Base-by-base conservation (phyloP, 129 eudicot species). In the Lonicera japonica region DNA sequence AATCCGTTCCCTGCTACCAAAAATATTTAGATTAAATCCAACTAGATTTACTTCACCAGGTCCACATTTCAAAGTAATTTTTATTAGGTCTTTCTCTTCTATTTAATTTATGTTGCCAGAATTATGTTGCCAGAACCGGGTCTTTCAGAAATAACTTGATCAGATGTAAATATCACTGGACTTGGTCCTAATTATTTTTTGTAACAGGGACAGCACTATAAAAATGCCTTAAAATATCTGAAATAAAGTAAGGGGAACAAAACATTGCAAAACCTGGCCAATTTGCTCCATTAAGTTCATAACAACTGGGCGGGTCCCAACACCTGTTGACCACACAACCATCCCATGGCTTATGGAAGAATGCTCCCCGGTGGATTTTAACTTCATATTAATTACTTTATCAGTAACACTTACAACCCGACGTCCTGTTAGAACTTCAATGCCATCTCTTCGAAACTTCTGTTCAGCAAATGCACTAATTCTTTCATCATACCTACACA, bases 291-390 rank as follows among this genome's bases (percentile, higher is more conserved):
- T 84, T 63, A 83, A 87, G 58, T 91, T 86, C 73, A 67, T 79
- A 1, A 91, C 75, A 59, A 91, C 86, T 21, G 96, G 96, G 34
- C 96, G 81, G 40, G 95, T 77, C 22, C 95, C 80, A 75, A 91
- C 76, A 34, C 97, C 97, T 22, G 97, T 91, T 59, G 97, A 91
- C 97, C 97, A 91, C 38, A 91, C 86, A 54, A 82, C 89, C 96
- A 94, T 76, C 48, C 99, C 99, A 19, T 73, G 84, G 60, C 87
- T 82, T 24, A 88, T 8, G 38, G 86, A 71, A 62, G 73, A 68
- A 50, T 58, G 65, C 51, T 82, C 82, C 15, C 89, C 89, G 0
- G 78, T 80, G 23, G 83, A 43, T 66, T 88, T 94, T n/a, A 50
- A 9, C 67, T 75, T 83, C 89, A 83, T 73, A 67, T 65, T 72